Conservation (phyloP, 2,329 filamentous ascomycete genomes). For the Trichoderma cornu-damae region DNA sequence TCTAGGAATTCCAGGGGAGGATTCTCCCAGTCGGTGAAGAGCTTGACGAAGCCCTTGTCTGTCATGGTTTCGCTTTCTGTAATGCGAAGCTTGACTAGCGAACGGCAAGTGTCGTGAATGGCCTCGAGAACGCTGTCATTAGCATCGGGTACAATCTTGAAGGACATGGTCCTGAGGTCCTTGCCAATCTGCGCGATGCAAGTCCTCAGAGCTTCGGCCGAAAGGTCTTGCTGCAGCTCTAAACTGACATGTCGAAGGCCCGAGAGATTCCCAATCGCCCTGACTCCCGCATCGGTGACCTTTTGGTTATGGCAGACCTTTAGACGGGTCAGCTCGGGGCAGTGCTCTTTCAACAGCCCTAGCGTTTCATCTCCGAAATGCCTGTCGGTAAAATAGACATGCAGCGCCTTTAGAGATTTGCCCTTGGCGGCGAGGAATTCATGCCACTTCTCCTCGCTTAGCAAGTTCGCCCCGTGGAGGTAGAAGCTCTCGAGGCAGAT, state of each 20-base stretch:
- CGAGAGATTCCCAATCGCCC: conserved; percentile 56
- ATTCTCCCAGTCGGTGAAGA: conserved; percentile 76
- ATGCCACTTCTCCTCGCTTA: conserved; percentile 72
- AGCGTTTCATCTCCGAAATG: conserved; percentile 72
- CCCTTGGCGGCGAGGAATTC: conserved; percentile 64
- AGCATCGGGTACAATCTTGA: conserved; percentile 61
- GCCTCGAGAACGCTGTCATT: conserved; percentile 65
- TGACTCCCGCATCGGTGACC: conserved; percentile 60
- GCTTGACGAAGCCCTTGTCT: conserved; percentile 63
- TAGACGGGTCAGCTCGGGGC: conserved; percentile 64
- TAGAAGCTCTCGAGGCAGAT: conserved; percentile 66
- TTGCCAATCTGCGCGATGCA: conserved; percentile 59
- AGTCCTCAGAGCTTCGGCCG: conserved; percentile 52
- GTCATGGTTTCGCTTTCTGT: conserved; percentile 71
- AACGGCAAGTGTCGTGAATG: conserved; percentile 64
- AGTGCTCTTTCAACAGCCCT: conserved; percentile 54
- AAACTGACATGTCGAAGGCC: conserved; percentile 71
- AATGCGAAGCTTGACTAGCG: conserved; percentile 72
- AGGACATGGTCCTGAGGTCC: conserved; percentile 69
- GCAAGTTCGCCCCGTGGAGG: conserved; percentile 77
- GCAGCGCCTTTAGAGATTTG: conserved; percentile 58
- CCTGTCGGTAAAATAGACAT: conserved; percentile 78
- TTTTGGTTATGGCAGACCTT: conserved; percentile 80
- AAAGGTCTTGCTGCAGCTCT: conserved; percentile 55
- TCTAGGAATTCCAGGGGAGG: conserved; percentile 65